Evolutionary conservation across 78 protist species (phyloP).

Genomic region (Bodo saltans): DNA sequence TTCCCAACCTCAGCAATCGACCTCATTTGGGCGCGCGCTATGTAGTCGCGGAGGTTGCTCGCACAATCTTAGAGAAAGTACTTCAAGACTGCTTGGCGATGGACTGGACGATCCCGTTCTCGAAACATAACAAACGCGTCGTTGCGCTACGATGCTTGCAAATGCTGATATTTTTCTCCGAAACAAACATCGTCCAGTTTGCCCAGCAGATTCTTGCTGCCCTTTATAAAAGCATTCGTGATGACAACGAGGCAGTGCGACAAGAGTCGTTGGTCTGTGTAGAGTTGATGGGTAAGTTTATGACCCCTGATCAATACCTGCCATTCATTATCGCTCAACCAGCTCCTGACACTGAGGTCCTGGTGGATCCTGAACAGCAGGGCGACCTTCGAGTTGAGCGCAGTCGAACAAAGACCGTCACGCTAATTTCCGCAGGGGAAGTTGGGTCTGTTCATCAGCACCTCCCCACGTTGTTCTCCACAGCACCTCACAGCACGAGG

Average conservation of each 20-base stretch:
- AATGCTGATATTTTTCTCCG: background rate
- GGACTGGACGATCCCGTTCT: constrained; percentile 12
- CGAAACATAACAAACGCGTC: background rate
- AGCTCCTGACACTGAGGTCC: background rate
- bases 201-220: constrained; percentile 16
- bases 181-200: constrained; percentile 3
- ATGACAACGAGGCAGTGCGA: background rate
- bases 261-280: background rate
- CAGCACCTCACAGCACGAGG: constrained; percentile 4
- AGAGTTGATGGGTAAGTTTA: constrained; percentile 3
- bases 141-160: background rate
- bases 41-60: constrained; percentile 2
- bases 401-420: background rate
- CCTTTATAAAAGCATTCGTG: constrained; percentile 14
- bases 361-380: background rate
- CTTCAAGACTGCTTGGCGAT: constrained; percentile 3
- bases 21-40: constrained; percentile 1
- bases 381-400: background rate
- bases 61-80: background rate
- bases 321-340: background rate
- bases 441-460: background rate
- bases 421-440: background rate
- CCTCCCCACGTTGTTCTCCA: constrained; percentile 3
- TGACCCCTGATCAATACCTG: constrained; percentile 9
- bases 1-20: background rate